phyloP scores from a whole-genome alignment of 192 early-diverging fungal species.

The Linderina pennispora region DNA sequence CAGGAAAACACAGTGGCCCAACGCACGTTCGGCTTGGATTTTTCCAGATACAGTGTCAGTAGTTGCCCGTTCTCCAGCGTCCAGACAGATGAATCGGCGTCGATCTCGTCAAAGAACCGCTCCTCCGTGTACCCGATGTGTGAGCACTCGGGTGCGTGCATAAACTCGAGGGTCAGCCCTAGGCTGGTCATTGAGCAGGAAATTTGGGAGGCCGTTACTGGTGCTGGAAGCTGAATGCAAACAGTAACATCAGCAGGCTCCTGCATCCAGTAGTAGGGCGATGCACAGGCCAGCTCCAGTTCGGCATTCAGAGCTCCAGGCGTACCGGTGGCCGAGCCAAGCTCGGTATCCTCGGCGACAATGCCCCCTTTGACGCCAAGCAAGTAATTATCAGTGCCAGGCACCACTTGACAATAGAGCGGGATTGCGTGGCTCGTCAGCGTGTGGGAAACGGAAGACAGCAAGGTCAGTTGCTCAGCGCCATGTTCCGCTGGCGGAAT shows the following conservation, averaged over 20 bases:
- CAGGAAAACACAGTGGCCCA: constrained; percentile 61
- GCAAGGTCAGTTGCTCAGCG: no score
- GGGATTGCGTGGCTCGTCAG: constrained; percentile 39
- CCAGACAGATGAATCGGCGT: constrained; percentile 58
- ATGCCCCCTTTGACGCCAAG: constrained; percentile 31
- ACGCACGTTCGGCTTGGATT: constrained; percentile 51
- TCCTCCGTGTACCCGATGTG: not conserved
- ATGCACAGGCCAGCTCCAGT: not conserved
- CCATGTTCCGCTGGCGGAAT: no score
- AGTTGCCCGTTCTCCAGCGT: constrained; percentile 56
- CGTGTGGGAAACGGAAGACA: constrained; percentile 7
- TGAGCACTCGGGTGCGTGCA: constrained; percentile 8
- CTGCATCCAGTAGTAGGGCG: constrained; percentile 63
- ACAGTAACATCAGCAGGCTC: constrained; percentile 59
- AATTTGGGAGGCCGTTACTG: constrained; percentile 51
- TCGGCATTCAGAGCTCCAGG: no score
- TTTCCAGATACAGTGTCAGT: constrained; percentile 58
- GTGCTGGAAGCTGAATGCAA: constrained; percentile 50
- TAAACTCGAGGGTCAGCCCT: constrained; percentile 41
- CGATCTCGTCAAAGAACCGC: constrained; percentile 40
- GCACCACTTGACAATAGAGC: constrained; percentile 26
- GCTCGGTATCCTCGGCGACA: constrained; percentile 36
- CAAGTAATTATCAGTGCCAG: constrained; percentile 9
- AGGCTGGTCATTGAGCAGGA: constrained; percentile 51
- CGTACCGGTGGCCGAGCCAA: not conserved